Base-by-base conservation (phyloP, 768 basidiomycete species). In the Panellus pusillus region DNA sequence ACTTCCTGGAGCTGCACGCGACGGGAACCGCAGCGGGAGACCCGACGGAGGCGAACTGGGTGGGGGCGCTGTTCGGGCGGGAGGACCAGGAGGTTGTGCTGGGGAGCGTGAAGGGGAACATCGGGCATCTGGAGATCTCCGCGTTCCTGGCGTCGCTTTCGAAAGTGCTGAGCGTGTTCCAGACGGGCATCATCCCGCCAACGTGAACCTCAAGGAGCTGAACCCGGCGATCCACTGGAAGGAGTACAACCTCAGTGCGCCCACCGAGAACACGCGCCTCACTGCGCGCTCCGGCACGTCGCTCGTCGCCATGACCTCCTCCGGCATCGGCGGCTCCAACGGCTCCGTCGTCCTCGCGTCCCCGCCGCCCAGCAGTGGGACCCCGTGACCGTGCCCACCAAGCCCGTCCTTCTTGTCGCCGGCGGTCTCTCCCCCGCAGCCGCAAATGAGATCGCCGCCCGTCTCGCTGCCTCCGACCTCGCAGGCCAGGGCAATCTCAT, bases 21-120 rank as follows among this genome's bases (percentile, higher is more conserved):
- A 80, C 80, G n/a, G 79, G 76, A 65, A 80, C 80, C 3, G 70
- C 74, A 35, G 69, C 65, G 28, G 80, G 79, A 0, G 80, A 81
- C 55, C 79, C 80, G 1, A 75, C 71, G 1, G 80, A 81, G 58
- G 74, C 74, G 9, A 80, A 79, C 50, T 76, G 74, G 65, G 75
- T 77, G 18, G 79, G 79, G 1, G 64, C 65, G 31, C 42, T 63
- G 15, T 76, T 75, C 55, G 57, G 60, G 47, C 60, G 70, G n/a
- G 63, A 63, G 12, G 67, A 68, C 8, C 15, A 15, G 3, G 70
- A 72, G 3, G 57, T 76, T 3, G 28, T 73, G 8, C 64, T 77
- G 9, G 77, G 77, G 3, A 76, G 74, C 50, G 70, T 78, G 5
- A 79, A 78, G 55, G 75, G 75, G 35, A 78, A 79, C 56, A 67